A percentile compares a stretch with the other conserved stretches of the same genome.
These are phyloP conservation scores for Phytophthora crassamura DNA, from an alignment of 352 stramenopile genomes.

Conservation along the genomic window DNA sequence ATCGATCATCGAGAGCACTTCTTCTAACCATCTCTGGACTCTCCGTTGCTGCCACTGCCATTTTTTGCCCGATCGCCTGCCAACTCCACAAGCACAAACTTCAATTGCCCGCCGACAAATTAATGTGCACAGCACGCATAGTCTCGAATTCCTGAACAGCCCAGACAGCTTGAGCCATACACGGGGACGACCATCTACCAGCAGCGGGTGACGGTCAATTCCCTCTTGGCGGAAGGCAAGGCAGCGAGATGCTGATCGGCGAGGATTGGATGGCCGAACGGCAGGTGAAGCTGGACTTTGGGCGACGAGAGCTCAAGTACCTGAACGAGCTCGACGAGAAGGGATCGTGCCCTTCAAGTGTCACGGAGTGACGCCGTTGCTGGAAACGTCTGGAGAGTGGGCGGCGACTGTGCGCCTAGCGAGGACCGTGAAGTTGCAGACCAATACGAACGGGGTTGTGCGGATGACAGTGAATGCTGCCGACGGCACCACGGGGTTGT, in stretches of 20 bases:
- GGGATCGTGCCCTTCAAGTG: conserved; percentile 8
- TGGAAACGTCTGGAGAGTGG: too few relatives aligned
- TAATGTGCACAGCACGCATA: too few relatives aligned
- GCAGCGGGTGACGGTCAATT: neutral
- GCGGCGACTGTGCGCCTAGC: conserved; percentile 1
- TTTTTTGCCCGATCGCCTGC: too few relatives aligned
- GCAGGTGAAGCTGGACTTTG: conserved; percentile 15
- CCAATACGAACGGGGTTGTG: conserved; percentile 2
- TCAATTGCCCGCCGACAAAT: too few relatives aligned
- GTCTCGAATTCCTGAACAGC: too few relatives aligned
- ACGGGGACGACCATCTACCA: neutral
- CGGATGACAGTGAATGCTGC: conserved; percentile 9
- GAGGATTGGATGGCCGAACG: conserved; percentile 16
- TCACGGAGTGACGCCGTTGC: conserved; percentile 1
- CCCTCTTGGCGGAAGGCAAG: conserved; percentile 10
- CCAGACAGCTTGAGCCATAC: too few relatives aligned
- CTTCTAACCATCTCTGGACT: too few relatives aligned
- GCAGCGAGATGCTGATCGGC: conserved; percentile 6
- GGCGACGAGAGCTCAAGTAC: conserved; percentile 1
- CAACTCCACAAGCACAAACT: too few relatives aligned
- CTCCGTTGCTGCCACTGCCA: too few relatives aligned
- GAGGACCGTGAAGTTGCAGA: conserved; percentile 10
- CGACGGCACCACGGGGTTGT: conserved; percentile 10
- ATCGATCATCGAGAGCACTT: too few relatives aligned
- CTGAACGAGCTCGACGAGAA: neutral